Evolutionary conservation across 495 filamentous ascomycete species (phyloP).

Genomic region (Penicillium coffeae): DNA sequence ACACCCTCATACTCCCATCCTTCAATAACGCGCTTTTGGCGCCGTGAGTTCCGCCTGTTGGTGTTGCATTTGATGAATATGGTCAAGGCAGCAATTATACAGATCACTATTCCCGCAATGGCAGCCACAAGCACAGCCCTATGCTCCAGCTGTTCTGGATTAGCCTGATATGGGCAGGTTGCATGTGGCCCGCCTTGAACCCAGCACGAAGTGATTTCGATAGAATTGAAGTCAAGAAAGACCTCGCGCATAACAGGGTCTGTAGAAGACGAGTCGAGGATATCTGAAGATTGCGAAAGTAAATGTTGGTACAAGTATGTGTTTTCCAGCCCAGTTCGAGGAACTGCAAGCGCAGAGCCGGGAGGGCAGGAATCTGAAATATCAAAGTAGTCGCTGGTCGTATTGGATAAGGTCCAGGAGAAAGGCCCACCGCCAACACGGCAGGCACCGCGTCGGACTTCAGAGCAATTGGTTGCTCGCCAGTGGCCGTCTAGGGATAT

Average conservation of each 20-base stretch:
- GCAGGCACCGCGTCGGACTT: constrained; percentile 50
- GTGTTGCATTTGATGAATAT: constrained; percentile 62
- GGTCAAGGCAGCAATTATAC: constrained; percentile 54
- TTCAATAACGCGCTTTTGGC: constrained; percentile 47
- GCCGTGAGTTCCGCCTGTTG: constrained; percentile 50
- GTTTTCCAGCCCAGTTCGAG: constrained; percentile 61
- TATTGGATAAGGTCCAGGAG: constrained; percentile 49
- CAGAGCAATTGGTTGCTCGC: constrained; percentile 52
- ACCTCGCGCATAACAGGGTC: constrained; percentile 29
- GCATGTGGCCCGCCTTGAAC: constrained; percentile 46
- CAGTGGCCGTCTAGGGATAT: constrained; percentile 46
- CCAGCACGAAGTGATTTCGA: constrained; percentile 56
- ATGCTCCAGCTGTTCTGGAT: constrained; percentile 33
- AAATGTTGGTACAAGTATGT: constrained; percentile 45
- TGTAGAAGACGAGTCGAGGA: constrained; percentile 22
- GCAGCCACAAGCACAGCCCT: constrained; percentile 55
- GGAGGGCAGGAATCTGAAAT: constrained; percentile 37
- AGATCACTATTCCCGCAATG: constrained; percentile 56
- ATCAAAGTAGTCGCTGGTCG: constrained; percentile 30
- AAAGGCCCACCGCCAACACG: constrained; percentile 48
- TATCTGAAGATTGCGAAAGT: constrained; percentile 18
- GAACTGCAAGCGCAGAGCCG: constrained; percentile 44
- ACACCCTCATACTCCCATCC: constrained; percentile 69
- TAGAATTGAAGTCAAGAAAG: constrained; percentile 58
- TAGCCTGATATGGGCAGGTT: constrained; percentile 50